phyloP scores from a whole-genome alignment of 768 basidiomycete species.

The Auricularia sp. region DNA sequence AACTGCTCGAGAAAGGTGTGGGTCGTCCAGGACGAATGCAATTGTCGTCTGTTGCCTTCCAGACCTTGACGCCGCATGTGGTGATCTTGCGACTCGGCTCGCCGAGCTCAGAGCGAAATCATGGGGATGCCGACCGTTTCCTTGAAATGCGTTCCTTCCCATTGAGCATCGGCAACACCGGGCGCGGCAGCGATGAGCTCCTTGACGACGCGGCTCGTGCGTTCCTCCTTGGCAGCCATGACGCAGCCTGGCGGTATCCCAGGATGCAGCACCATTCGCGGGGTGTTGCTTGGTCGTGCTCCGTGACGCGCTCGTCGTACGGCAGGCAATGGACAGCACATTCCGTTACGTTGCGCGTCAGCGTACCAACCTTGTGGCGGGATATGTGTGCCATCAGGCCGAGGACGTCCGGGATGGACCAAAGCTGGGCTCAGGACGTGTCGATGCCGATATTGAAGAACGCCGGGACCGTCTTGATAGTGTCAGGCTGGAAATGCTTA shows the following conservation, averaged over 20 bases:
- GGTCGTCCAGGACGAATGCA: constrained; percentile 74
- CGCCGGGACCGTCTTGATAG: too few species aligned
- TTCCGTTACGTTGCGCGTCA: too few species aligned
- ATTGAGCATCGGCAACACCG: constrained; percentile 82
- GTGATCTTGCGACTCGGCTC: constrained; percentile 99
- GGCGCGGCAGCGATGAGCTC: constrained; percentile 89
- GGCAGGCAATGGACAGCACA: too few species aligned
- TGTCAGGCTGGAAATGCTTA: too few species aligned
- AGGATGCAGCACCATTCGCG: too few species aligned
- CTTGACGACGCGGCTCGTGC: constrained; percentile 90
- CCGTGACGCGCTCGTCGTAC: too few species aligned
- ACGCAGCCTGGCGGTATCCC: constrained; percentile 44
- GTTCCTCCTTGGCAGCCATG: constrained; percentile 98
- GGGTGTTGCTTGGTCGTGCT: too few species aligned
- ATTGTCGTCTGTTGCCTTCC: constrained; percentile 98
- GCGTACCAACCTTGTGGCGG: too few species aligned
- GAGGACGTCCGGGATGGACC: too few species aligned
- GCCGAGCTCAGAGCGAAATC: constrained; percentile 89
- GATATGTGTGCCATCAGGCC: too few species aligned
- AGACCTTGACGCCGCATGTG: constrained; percentile 90
- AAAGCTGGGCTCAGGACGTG: too few species aligned
- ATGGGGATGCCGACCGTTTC: constrained; percentile 95
- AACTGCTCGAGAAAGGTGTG: constrained; percentile 70
- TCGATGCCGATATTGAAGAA: too few species aligned
- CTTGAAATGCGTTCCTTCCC: constrained; percentile 92